Conservation (phyloP, 2,329 filamentous ascomycete species). For the Pseudogymnoascus sp. region DNA sequence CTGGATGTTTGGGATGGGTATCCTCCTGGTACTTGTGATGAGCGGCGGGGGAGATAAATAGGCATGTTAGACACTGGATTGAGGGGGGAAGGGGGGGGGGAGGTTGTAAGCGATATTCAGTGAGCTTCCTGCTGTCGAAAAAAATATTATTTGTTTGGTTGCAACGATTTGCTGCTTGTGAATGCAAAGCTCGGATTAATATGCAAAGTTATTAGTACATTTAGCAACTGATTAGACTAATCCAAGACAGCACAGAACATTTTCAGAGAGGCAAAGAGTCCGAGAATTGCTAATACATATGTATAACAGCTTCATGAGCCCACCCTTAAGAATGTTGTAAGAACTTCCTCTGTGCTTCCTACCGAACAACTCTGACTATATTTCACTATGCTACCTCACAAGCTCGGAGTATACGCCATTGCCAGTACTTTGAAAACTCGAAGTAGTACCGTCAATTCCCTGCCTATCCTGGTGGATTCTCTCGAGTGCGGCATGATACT, state of each 20-base stretch:
- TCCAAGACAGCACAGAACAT: not conserved
- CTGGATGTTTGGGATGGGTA: slow-evolving; percentile 7
- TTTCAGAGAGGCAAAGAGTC: not conserved
- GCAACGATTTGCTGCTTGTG: not conserved
- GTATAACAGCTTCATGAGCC: not conserved
- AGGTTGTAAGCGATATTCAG: not conserved
- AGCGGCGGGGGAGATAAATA: slow-evolving; percentile 4
- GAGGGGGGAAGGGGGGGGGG: not conserved
- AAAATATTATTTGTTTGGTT: not conserved
- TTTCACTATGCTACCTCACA: not conserved
- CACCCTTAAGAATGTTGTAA: not conserved
- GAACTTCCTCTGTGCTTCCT: not conserved
- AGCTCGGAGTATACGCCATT: not conserved
- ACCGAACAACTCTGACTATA: not conserved
- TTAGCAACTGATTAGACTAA: not conserved
- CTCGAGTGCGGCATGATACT: not conserved
- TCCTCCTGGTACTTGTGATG: slow-evolving; percentile 1
- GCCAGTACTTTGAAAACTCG: not conserved
- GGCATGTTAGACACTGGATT: not conserved
- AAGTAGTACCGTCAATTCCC: not conserved
- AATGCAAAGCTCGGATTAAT: not conserved
- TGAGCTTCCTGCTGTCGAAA: not conserved
- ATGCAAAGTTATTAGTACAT: not conserved
- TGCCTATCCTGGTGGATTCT: not conserved
- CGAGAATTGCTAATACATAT: not conserved